Evolutionary conservation across 1,139 yeast genomes (phyloP).

Genomic region (Lodderomyces theae): DNA sequence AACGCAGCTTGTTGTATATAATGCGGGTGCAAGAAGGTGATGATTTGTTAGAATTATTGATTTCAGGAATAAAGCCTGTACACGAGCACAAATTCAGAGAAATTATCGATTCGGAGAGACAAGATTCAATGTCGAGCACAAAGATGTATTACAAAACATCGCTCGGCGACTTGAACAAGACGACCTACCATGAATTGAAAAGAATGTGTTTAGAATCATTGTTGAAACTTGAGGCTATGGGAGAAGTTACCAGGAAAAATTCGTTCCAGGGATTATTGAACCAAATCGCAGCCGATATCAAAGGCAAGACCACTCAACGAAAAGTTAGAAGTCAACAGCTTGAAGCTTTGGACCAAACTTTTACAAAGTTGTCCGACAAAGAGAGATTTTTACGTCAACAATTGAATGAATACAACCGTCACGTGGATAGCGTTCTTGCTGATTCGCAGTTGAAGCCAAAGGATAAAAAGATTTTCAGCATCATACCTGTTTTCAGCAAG

Average conservation of each 20-base stretch:
- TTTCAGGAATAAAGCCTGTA: constrained; percentile 64
- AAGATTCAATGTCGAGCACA: constrained; percentile 19
- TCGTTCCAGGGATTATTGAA: constrained; percentile 79
- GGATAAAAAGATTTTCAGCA: constrained; percentile 50
- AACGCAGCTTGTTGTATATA: constrained; percentile 75
- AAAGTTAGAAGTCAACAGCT: constrained; percentile 61
- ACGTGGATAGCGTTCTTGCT: constrained; percentile 63
- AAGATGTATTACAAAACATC: constrained; percentile 41
- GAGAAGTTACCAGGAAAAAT: constrained; percentile 62
- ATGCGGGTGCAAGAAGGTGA: constrained; percentile 78
- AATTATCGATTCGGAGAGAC: constrained; percentile 50
- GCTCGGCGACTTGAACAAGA: constrained; percentile 52
- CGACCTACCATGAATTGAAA: constrained; percentile 75
- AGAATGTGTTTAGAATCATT: constrained; percentile 72
- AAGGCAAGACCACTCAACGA: constrained; percentile 72
- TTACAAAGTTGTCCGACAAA: constrained; percentile 59
- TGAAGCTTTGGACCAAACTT: constrained; percentile 56
- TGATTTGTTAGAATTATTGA: constrained; percentile 67
- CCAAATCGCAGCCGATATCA: constrained; percentile 81
- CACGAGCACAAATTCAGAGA: constrained; percentile 65
- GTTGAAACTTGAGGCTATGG: constrained; percentile 70
- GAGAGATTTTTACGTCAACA: constrained; percentile 59
- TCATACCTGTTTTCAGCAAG: constrained; percentile 66
- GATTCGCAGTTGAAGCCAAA: constrained; percentile 58
- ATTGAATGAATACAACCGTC: constrained; percentile 63